Percentiles rank a stretch among this genome's conserved stretches.
These are phyloP conservation scores for Exserohilum rostratum DNA, from an alignment of 2,329 filamentous ascomycete species.

Conservation along the genomic window DNA sequence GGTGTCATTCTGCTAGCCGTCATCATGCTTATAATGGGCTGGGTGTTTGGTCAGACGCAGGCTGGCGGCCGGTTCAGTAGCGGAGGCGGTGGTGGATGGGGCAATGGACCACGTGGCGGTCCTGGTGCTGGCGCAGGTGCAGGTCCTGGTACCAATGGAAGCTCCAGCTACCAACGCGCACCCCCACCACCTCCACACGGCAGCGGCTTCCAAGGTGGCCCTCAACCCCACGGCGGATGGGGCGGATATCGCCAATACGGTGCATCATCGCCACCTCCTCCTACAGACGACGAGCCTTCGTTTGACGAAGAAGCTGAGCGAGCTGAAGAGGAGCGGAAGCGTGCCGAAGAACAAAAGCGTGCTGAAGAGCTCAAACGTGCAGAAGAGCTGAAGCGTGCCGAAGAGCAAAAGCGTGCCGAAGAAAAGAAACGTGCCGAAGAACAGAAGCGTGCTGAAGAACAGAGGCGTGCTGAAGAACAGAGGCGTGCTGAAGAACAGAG, in stretches of 20 bases:
- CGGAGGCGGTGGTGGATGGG: slow-evolving; percentile 29
- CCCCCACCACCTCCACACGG: slow-evolving; percentile 38
- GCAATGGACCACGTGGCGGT: slow-evolving; percentile 38
- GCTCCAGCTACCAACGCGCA: slow-evolving; percentile 39
- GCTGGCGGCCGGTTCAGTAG: slow-evolving; percentile 52
- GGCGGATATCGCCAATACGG: slow-evolving; percentile 42
- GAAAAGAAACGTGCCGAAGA: slow-evolving; percentile 20
- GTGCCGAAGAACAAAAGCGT: slow-evolving; percentile 52
- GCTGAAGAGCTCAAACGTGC: neutral
- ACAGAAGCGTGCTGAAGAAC: slow-evolving; percentile 28
- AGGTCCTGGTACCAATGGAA: slow-evolving; percentile 29
- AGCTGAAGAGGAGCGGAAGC: slow-evolving; percentile 61
- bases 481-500: slow-evolving; percentile 40
- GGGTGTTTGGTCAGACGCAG: slow-evolving; percentile 74
- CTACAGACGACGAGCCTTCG: slow-evolving; percentile 36
- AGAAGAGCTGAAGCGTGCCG: slow-evolving; percentile 43
- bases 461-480: slow-evolving; percentile 53
- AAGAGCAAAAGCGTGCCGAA: slow-evolving; percentile 65
- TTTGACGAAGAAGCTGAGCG: slow-evolving; percentile 49
- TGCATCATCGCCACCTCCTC: slow-evolving; percentile 38
- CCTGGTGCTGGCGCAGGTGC: slow-evolving; percentile 43
- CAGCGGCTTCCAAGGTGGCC: slow-evolving; percentile 41
- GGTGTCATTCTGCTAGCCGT: slow-evolving; percentile 75
- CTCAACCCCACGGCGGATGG: slow-evolving; percentile 41
- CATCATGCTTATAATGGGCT: slow-evolving; percentile 76